These are phyloP conservation scores for Aspergillus sp. DNA, from an alignment of 2,329 filamentous ascomycete genomes.

Conservation along the genomic window DNA sequence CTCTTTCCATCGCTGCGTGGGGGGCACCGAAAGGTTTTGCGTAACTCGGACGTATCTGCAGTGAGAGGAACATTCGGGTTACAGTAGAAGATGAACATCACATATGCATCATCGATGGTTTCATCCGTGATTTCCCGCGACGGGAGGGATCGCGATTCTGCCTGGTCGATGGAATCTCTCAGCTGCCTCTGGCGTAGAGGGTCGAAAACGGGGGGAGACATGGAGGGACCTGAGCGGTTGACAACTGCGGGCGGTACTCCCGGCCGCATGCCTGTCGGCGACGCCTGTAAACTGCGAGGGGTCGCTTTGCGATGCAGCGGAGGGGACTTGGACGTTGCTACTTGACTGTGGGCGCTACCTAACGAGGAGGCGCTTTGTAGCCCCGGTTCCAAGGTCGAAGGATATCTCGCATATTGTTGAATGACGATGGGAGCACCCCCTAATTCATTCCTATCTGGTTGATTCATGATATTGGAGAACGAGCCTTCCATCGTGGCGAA, in stretches of 20 bases:
- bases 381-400: constrained; percentile 32
- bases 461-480: constrained; percentile 30
- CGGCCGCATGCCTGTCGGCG: constrained; percentile 33
- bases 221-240: constrained; percentile 35
- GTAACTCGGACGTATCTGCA: constrained; percentile 68
- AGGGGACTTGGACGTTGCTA: constrained; percentile 34
- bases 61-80: constrained; percentile 76
- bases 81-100: constrained; percentile 83
- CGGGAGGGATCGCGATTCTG: constrained; percentile 59
- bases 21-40: constrained; percentile 73
- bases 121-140: constrained; percentile 65
- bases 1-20: constrained; percentile 85
- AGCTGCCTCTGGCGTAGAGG: constrained; percentile 26
- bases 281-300: constrained; percentile 39
- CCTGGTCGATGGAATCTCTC: constrained; percentile 37
- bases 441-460: constrained; percentile 25
- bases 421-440: constrained; percentile 30
- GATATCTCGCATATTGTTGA: constrained; percentile 41
- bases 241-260: constrained; percentile 25
- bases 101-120: constrained; percentile 78
- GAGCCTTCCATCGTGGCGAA: constrained; percentile 29
- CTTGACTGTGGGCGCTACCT: constrained; percentile 33
- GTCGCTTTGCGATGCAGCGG: constrained; percentile 38
- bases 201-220: constrained; percentile 41
- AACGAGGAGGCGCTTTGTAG: constrained; percentile 38